phyloP scores from a whole-genome alignment of 1,139 yeast species.

The Pichia norvegensis region DNA sequence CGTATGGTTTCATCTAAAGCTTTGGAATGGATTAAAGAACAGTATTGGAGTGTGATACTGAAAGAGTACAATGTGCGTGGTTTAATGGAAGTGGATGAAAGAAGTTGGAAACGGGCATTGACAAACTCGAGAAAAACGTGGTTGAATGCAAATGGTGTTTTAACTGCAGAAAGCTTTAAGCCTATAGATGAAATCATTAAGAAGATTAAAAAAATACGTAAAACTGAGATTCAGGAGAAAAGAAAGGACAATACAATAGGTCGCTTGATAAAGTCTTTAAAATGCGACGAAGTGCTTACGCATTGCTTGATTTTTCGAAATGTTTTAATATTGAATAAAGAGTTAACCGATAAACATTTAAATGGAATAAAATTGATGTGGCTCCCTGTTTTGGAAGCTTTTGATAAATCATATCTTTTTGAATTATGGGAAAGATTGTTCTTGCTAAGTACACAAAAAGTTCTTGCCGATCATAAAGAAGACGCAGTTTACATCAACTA shows the following conservation, averaged over 20 bases:
- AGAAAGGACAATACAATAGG: constrained; percentile 17
- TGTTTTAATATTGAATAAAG: constrained; percentile 18
- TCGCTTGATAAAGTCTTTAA: constrained; percentile 30
- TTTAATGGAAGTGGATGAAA: background rate
- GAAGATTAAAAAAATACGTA: constrained; percentile 35
- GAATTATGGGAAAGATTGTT: constrained; percentile 15
- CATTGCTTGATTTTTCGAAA: constrained; percentile 21
- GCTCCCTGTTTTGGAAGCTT: constrained; percentile 26
- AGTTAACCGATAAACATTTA: constrained; percentile 19
- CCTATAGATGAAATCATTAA: constrained; percentile 24
- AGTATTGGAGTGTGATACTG: constrained; percentile 59
- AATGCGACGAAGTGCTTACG: constrained; percentile 30
- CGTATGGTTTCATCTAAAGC: constrained; percentile 54
- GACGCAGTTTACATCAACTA: constrained; percentile 1
- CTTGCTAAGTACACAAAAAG: constrained; percentile 9
- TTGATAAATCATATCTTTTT: constrained; percentile 20
- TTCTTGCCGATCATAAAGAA: constrained; percentile 5
- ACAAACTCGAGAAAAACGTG: constrained; percentile 22
- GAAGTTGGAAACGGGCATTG: constrained; percentile 22
- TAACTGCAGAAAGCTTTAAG: constrained; percentile 2
- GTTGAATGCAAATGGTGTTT: constrained; percentile 15
- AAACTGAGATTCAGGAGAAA: constrained; percentile 27
- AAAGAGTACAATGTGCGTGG: constrained; percentile 13
- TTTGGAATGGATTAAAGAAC: constrained; percentile 61
- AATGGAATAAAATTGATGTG: constrained; percentile 27